Conservation (phyloP, 345 rosid species). For the Eucalyptus dawsonii region DNA sequence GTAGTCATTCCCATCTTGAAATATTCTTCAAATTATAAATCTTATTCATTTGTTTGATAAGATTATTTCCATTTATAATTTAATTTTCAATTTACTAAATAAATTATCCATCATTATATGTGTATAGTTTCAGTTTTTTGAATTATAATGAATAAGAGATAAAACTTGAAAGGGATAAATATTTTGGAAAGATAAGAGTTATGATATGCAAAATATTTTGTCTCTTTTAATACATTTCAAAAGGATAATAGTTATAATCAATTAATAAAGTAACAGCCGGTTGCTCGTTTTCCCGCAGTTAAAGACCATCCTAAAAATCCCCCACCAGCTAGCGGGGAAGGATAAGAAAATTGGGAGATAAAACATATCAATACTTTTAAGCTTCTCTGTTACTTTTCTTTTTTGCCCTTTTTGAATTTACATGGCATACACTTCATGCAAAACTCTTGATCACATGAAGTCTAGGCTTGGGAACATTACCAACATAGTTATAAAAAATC, state of each 20-base stretch:
- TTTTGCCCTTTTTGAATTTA: too few relatives aligned
- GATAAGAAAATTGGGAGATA: background rate
- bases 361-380: background rate
- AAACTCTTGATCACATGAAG: background rate
- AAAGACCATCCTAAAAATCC: too few relatives aligned
- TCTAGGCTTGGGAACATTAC: background rate
- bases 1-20: background rate
- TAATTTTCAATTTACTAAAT: too few relatives aligned
- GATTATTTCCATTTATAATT: background rate
- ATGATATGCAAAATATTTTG: background rate
- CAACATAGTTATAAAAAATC: background rate
- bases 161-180: background rate
- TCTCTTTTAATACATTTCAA: background rate
- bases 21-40: background rate
- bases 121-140: background rate
- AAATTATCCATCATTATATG: too few relatives aligned
- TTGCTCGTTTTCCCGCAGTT: too few relatives aligned
- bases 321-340: background rate
- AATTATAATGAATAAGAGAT: background rate
- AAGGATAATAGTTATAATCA: background rate
- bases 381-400: background rate
- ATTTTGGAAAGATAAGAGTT: background rate
- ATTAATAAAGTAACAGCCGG: too few relatives aligned
- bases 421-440: accelerated
- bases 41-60: background rate